phyloP scores from a whole-genome alignment of 2,329 filamentous ascomycete species.

The Myriosclerotinia duriaeana region DNA sequence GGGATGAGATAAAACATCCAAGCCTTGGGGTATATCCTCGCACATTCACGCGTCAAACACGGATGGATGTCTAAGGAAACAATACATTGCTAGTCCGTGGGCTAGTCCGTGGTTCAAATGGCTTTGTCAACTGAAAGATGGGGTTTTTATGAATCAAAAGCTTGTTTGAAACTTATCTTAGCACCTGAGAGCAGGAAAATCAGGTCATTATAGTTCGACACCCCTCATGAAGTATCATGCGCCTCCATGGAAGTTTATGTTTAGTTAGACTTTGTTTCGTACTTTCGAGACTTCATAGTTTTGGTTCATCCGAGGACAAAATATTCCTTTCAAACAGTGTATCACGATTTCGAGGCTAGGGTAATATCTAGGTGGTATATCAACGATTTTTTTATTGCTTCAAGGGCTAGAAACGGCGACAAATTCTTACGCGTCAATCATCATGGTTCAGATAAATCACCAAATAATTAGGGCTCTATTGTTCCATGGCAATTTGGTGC shows the following conservation, averaged over 20 bases:
- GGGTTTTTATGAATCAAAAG: constrained; percentile 6
- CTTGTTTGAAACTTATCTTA: constrained; percentile 11
- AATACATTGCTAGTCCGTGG: neutral
- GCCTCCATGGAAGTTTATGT: neutral
- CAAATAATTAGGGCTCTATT: neutral
- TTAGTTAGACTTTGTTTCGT: neutral
- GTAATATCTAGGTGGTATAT: neutral
- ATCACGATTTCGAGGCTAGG: neutral
- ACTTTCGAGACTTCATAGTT: neutral
- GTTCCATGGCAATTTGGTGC: neutral
- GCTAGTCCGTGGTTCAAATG: neutral
- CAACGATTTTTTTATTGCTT: neutral
- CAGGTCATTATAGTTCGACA: constrained; percentile 4
- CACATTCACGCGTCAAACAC: constrained; percentile 9
- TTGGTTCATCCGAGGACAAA: constrained; percentile 6
- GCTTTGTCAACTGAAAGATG: constrained; percentile 1
- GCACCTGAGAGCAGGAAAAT: neutral
- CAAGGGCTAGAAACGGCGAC: neutral
- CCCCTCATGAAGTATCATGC: neutral
- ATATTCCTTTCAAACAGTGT: neutral
- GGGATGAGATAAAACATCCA: constrained; percentile 14
- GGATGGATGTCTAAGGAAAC: constrained; percentile 3
- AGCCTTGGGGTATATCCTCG: neutral
- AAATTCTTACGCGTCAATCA: neutral
- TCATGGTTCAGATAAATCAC: too few species aligned